These are phyloP conservation scores for Cercospora citrullina DNA, from an alignment of 2,329 filamentous ascomycete genomes.

Conservation along the genomic window DNA sequence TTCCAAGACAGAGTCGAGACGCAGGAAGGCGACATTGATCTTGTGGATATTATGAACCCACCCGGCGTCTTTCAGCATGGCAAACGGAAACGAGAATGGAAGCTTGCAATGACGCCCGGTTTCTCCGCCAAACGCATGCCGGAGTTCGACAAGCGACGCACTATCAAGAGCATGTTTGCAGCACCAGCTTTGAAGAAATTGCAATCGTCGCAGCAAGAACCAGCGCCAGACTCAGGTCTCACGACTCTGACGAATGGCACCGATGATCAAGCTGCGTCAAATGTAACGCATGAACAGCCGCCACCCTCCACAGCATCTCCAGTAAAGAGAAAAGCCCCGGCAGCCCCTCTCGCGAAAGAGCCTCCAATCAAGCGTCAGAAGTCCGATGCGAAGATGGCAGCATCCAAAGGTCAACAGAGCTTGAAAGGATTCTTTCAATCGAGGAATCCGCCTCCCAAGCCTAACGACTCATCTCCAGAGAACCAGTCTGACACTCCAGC, in stretches of 20 bases:
- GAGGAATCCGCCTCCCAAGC: slow-evolving; percentile 40
- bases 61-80: slow-evolving; percentile 69
- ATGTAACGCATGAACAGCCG: neutral
- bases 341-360: slow-evolving; percentile 27
- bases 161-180: slow-evolving; percentile 90
- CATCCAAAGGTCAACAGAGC: slow-evolving; percentile 58
- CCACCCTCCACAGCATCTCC: neutral
- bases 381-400: slow-evolving; percentile 38
- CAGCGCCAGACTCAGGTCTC: neutral
- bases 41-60: slow-evolving; percentile 76
- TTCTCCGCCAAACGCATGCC: slow-evolving; percentile 81
- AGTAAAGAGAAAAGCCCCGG: slow-evolving; percentile 38
- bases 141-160: slow-evolving; percentile 81
- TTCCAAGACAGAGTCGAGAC: slow-evolving; percentile 62
- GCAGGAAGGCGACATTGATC: slow-evolving; percentile 50
- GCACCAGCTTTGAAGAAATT: slow-evolving; percentile 48
- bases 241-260: neutral
- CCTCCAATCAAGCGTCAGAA: slow-evolving; percentile 55
- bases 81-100: slow-evolving; percentile 65
- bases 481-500: neutral
- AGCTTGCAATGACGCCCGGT: slow-evolving; percentile 64
- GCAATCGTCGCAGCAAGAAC: slow-evolving; percentile 15
- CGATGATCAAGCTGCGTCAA: neutral
- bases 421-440: slow-evolving; percentile 79
- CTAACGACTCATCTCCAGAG: neutral